Evolutionary conservation across 352 stramenopile genomes (phyloP), one percentile per base, ranked within the genome.

Genomic region (Poterioochromonas sp.): DNA sequence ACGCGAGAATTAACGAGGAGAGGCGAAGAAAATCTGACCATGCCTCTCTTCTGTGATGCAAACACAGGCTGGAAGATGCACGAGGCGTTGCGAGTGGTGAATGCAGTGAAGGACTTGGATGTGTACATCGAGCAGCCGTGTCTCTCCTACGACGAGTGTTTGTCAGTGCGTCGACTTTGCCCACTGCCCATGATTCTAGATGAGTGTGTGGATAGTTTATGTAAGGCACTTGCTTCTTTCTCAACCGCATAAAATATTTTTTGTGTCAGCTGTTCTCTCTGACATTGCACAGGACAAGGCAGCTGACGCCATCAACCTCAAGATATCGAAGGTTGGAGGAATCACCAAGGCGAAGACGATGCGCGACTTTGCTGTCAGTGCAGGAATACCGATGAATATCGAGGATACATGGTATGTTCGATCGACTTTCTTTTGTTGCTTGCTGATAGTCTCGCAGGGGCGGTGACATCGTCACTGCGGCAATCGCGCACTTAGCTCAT

Each of bases 51-150:
- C 26, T 65, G 54, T 39, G 54, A 65, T 39, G 54, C 54, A 32
- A 65, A 65, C 34, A 65, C 54, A 39, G 54, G 54, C 12, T 65
- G 54, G 54, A 65, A 65, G 26, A 65, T 65, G 54, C 54, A 65
- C n/a, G 26, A 65, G 26, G 54, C 54, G 26, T 11, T 65, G 34
- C 54, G 26, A 65, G 54, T 65, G 26, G 34, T 65, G 26, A 32
- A 65, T 39, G 54, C 26, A 29, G 54, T 65, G 26, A 32, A 65
- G 34, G 54, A 65, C 26, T 32, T 65, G 8, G n/a, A 32, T 65
- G 54, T 65, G 11, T 65, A 65, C n/a, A 65, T 65, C 26, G 54
- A 65, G 26, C 54, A 65, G 26, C 54, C 54, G 5, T 65, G 54
- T 65, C 34, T 65, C 8, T 35, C 54, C 5, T 65, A 65, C 26